Evolutionary conservation across 192 early-diverging fungal species (phyloP), one percentile per base, ranked within the genome.

Genomic region (Backusella parvicylindrica): DNA sequence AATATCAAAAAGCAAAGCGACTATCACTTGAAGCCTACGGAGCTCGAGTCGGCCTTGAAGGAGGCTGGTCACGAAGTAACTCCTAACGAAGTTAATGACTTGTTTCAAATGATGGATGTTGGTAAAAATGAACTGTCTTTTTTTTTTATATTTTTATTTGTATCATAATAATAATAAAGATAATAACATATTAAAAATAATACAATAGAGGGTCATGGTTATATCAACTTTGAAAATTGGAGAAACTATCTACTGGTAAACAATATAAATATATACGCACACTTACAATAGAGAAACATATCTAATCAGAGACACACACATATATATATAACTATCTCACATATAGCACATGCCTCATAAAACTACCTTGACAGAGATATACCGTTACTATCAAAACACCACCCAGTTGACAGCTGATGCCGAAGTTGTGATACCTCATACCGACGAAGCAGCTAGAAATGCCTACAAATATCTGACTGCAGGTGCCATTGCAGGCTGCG

Each of bases 401-500:
- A 87, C 86, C 33, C 87, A 91, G 68, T 75, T 91, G 15, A 88
- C 86, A 38, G 81, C 87, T 15, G 91, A 91, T 76, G 87, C 88
- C 49, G 92, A 93, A 82, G 86, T 85, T 0, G 77, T 90, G 16
- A 88, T 86, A 75, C 86, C 89, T 11, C 84, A 82, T 23, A 86
- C 84, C 3, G 81, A 87, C 13, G 81, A 77, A 63, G 73, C 75
- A 12, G 68, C 76, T 2, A 71, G 68, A 37, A 85, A 85, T 70
- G 84, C 86, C 23, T 83, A 85, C 60, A 89, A 88, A 70, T 92
- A 90, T 71, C 87, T 93, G 18, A 70, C 87, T 9, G 88, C 90
- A 13, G 92, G 92, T 40, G 92, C 88, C 12, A 80, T 92, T 11
- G 87, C 92, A 33, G 92, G 92, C 32, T 90, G 90, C 18, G 89